Conservation (phyloP, 495 filamentous ascomycete genomes). For the Aspergillus saccharolyticus region DNA sequence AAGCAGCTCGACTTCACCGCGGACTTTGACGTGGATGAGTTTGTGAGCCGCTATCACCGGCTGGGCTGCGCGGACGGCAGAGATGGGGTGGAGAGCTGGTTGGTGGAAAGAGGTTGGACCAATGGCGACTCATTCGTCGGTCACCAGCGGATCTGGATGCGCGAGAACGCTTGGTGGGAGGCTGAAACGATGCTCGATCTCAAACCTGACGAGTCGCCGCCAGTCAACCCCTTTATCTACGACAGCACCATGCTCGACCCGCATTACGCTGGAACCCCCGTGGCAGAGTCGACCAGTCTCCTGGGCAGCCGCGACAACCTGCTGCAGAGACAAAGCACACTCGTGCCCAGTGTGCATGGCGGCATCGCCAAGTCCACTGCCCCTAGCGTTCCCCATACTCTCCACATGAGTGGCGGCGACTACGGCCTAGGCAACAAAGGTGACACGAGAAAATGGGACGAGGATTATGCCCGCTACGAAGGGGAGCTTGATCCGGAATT, state of each 20-base stretch:
- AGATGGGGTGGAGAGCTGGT: slow-evolving; percentile 93
- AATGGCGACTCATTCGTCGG: slow-evolving; percentile 94
- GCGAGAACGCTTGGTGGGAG: slow-evolving; percentile 95
- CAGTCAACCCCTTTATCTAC: slow-evolving; percentile 30
- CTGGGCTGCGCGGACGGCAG: slow-evolving; percentile 85
- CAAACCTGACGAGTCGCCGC: slow-evolving; percentile 53
- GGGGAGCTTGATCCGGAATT: slow-evolving; percentile 69
- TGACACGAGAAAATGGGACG: slow-evolving; percentile 70
- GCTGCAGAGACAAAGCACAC: slow-evolving; percentile 51
- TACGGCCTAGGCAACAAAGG: slow-evolving; percentile 84
- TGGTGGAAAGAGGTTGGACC: slow-evolving; percentile 93
- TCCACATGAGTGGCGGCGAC: slow-evolving; percentile 61
- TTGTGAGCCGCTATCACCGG: slow-evolving; percentile 69
- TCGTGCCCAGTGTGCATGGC: slow-evolving; percentile 52
- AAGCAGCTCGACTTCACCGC: slow-evolving; percentile 94
- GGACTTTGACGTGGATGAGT: slow-evolving; percentile 94
- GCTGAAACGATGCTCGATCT: slow-evolving; percentile 94
- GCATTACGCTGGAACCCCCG: slow-evolving; percentile 31
- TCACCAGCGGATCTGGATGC: slow-evolving; percentile 88
- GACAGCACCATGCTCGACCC: slow-evolving; percentile 32
- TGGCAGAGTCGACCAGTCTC: slow-evolving; percentile 55
- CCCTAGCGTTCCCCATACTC: slow-evolving; percentile 63
- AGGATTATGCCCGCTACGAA: slow-evolving; percentile 50
- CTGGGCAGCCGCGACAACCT: slow-evolving; percentile 70
- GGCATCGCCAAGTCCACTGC: slow-evolving; percentile 63